These are phyloP conservation scores for Paecilomyces fulvus DNA, from an alignment of 2,329 filamentous ascomycete species.

Conservation along the genomic window DNA sequence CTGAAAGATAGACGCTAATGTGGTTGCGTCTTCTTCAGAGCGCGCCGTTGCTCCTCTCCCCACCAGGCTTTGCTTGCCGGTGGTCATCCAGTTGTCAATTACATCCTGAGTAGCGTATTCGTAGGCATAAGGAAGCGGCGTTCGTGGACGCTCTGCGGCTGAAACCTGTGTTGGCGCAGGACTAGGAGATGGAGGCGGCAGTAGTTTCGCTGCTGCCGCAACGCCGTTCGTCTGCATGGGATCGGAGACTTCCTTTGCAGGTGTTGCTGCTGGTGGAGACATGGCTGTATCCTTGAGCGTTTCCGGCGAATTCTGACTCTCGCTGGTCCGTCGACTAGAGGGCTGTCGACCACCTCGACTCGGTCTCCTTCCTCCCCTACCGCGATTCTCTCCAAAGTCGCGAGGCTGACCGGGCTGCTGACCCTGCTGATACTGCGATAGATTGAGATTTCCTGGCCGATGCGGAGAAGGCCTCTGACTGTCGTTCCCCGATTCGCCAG, in stretches of 20 bases:
- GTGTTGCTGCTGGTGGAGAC: conserved; percentile 22
- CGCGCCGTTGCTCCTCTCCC: conserved; percentile 57
- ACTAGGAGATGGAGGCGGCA: conserved; percentile 13
- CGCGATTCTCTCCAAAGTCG: conserved; percentile 30
- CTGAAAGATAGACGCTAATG: conserved; percentile 67
- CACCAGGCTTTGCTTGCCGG: conserved; percentile 59
- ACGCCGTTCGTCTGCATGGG: conserved; percentile 20
- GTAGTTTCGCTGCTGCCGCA: conserved; percentile 8
- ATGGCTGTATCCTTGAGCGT: conserved; percentile 21
- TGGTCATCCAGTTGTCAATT: conserved; percentile 58
- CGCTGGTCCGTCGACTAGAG: conserved; percentile 26
- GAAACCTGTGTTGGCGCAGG: conserved; percentile 6
- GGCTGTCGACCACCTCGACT: conserved; percentile 32
- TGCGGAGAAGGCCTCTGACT: conserved; percentile 38
- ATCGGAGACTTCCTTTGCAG: conserved; percentile 21
- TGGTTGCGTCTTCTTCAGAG: conserved; percentile 58
- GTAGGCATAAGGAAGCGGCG: conserved; percentile 55
- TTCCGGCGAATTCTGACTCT: conserved; percentile 25
- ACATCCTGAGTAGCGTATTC: conserved; percentile 64
- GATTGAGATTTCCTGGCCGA: conserved; percentile 39
- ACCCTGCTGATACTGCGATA: conserved; percentile 44
- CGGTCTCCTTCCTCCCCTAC: conserved; percentile 28
- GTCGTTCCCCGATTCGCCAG: conserved; percentile 34
- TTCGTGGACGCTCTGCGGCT: conserved; percentile 10
- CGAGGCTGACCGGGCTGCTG: conserved; percentile 26